A percentile compares a stretch with the other conserved stretches of the same genome.
Conservation (phyloP, 768 basidiomycete species). For the Amanita inopinata region DNA sequence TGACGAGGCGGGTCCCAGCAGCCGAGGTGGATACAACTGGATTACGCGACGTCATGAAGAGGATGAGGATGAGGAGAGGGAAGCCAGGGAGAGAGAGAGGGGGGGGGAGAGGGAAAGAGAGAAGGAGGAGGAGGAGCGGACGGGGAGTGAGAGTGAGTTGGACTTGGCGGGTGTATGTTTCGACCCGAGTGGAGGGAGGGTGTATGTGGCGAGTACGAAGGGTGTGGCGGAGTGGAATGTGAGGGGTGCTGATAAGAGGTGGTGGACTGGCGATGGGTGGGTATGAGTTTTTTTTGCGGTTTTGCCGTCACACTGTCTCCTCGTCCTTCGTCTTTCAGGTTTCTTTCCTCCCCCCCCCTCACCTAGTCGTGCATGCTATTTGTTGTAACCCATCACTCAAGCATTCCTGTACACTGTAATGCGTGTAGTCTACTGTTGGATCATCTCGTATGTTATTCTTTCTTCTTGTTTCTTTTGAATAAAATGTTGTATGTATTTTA, state of each 20-base stretch:
- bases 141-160: constrained; percentile 23
- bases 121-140: constrained; percentile 8
- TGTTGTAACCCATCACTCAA: too few relatives aligned
- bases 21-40: constrained; percentile 6
- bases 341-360: too few relatives aligned
- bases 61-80: constrained; percentile 11
- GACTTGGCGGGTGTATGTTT: constrained; percentile 69
- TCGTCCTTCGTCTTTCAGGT: background rate
- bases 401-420: too few relatives aligned
- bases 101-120: constrained; percentile 7
- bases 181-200: constrained; percentile 54
- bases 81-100: constrained; percentile 9
- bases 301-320: background rate
- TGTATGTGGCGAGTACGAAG: constrained; percentile 59
- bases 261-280: constrained; percentile 54
- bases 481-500: too few relatives aligned
- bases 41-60: constrained; percentile 8
- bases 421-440: too few relatives aligned
- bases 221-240: constrained; percentile 75
- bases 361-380: too few relatives aligned
- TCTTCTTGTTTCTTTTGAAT: too few relatives aligned
- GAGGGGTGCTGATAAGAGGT: constrained; percentile 59
- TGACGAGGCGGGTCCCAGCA: background rate
- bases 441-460: too few relatives aligned
- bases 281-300: constrained; percentile 15